These are phyloP conservation scores for Physcomitrium patens DNA, from an alignment of 225 moss, liverwort and hornwort species.

Conservation along the genomic window DNA sequence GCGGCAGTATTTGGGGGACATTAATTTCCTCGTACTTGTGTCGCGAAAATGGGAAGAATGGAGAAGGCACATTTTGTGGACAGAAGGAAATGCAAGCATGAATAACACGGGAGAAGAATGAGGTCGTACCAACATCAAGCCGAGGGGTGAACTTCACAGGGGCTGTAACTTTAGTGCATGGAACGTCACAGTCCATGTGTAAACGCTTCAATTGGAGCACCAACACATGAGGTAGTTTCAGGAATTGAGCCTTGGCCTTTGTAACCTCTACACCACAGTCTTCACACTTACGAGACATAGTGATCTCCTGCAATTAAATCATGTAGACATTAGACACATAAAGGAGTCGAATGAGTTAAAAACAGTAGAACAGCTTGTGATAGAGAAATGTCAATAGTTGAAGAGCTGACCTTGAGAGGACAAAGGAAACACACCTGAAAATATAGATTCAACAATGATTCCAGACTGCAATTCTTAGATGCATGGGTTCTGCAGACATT, in stretches of 20 bases:
- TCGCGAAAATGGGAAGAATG: not conserved
- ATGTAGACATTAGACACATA: not conserved
- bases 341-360: not conserved
- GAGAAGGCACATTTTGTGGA: no score
- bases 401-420: no score
- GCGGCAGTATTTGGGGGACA: not conserved
- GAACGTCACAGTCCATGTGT: slow-evolving; percentile 59
- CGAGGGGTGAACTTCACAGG: slow-evolving; percentile 51
- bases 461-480: slow-evolving; percentile 51
- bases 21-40: not conserved
- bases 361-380: not conserved
- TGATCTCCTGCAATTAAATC: slow-evolving; percentile 43
- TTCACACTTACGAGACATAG: slow-evolving; percentile 59
- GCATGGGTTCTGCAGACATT: slow-evolving; percentile 36
- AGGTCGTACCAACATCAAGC: slow-evolving; percentile 51
- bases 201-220: slow-evolving; percentile 65
- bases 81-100: not conserved
- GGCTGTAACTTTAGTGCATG: slow-evolving; percentile 57
- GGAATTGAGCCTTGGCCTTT: slow-evolving; percentile 44
- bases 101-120: not conserved
- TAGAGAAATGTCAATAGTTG: not conserved
- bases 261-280: slow-evolving; percentile 50
- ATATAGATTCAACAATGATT: slow-evolving; percentile 47
- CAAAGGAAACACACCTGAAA: slow-evolving; percentile 44
- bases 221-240: slow-evolving; percentile 52